Conservation (phyloP, 2,329 filamentous ascomycete genomes). For the Calonectria henricotiae region DNA sequence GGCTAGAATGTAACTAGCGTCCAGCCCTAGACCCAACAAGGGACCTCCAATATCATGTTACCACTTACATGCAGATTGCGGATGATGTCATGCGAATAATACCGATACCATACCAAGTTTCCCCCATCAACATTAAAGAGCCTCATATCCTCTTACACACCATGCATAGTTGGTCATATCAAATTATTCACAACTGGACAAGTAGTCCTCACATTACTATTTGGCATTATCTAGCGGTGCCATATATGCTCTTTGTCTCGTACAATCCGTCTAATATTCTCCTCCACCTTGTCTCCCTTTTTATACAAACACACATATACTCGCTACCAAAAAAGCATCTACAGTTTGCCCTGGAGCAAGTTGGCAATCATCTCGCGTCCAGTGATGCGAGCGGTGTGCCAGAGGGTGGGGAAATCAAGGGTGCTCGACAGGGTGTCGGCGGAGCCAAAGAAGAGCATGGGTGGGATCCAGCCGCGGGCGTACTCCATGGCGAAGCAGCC, state of each 20-base stretch:
- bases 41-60: no score
- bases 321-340: slow-evolving; percentile 48
- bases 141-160: not conserved
- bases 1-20: not conserved
- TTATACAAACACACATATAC: slow-evolving; percentile 2
- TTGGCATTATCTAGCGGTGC: not conserved
- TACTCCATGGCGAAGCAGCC: slow-evolving; percentile 88
- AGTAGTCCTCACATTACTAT: not conserved
- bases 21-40: not conserved
- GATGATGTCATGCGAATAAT: not conserved
- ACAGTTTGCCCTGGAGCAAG: slow-evolving; percentile 80
- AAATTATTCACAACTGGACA: not conserved
- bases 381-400: slow-evolving; percentile 83
- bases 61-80: not conserved
- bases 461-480: slow-evolving; percentile 90
- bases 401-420: slow-evolving; percentile 88
- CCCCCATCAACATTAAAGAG: no score
- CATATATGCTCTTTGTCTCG: not conserved
- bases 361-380: slow-evolving; percentile 84
- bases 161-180: no score
- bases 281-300: not conserved
- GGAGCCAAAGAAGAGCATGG: slow-evolving; percentile 92
- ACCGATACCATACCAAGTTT: no score
- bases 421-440: slow-evolving; percentile 87
- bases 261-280: slow-evolving; percentile 11